Percentiles rank a stretch among this genome's conserved stretches.
phyloP scores from a whole-genome alignment of 192 early-diverging fungal genomes.

The Phycomyces blakesleeanus region DNA sequence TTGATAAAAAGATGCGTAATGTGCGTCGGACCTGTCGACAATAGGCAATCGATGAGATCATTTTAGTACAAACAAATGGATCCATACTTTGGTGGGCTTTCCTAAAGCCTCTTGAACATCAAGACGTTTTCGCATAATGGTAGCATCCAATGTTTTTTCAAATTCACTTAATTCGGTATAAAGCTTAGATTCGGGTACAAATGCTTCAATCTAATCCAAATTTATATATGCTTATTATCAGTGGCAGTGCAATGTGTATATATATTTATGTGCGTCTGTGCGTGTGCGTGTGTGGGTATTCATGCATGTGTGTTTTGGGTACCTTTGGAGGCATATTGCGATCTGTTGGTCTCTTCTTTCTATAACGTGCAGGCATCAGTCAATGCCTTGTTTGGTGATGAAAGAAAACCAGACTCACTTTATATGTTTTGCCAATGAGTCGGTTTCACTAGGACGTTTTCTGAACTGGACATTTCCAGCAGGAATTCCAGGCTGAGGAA shows the following conservation, averaged over 20 bases:
- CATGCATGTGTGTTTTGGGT: not conserved
- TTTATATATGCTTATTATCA: not conserved
- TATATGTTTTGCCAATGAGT: constrained; percentile 20
- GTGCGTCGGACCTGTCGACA: constrained; percentile 62
- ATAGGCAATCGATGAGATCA: not conserved
- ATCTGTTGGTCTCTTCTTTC: constrained; percentile 20
- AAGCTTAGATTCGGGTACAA: constrained; percentile 88
- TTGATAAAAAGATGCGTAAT: constrained; percentile 91
- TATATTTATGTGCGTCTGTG: not conserved
- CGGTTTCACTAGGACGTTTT: constrained; percentile 20
- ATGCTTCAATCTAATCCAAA: constrained; percentile 69
- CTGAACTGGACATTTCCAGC: constrained; percentile 17
- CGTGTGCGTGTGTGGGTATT: not conserved
- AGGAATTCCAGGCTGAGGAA: not conserved
- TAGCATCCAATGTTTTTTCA: constrained; percentile 85
- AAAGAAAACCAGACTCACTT: constrained; percentile 20
- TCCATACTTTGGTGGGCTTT: constrained; percentile 64
- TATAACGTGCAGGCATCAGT: constrained; percentile 8
- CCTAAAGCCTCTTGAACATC: constrained; percentile 84
- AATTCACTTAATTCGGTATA: constrained; percentile 83
- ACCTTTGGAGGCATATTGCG: constrained; percentile 30
- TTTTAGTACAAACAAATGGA: not conserved
- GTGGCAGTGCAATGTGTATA: not conserved
- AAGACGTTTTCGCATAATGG: constrained; percentile 85
- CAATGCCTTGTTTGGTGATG: not conserved